Evolutionary conservation across 75 land plant species (phyloP).

Genomic region (Adiantum capillusveneris): DNA sequence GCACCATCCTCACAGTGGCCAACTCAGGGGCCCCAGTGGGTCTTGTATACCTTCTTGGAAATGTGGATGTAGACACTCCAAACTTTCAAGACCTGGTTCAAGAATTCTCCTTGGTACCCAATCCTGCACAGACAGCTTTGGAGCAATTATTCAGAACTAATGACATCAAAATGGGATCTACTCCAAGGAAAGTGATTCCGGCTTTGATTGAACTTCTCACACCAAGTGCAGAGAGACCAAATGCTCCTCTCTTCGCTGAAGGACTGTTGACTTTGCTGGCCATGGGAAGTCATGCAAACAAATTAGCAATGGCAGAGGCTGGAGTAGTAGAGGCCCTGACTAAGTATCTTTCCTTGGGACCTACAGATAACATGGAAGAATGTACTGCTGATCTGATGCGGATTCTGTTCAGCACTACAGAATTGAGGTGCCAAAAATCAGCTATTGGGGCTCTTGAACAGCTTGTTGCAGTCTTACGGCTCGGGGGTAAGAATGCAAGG

Average conservation of each 20-base stretch:
- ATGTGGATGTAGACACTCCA: constrained; percentile 22
- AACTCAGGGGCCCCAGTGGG: constrained; percentile 42
- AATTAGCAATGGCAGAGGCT: constrained; percentile 43
- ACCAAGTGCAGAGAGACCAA: constrained; percentile 43
- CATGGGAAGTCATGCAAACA: constrained; percentile 31
- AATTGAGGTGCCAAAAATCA: constrained; percentile 36
- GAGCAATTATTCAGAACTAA: constrained; percentile 39
- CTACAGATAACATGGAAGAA: constrained; percentile 43
- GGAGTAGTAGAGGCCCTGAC: constrained; percentile 43
- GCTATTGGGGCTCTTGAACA: constrained; percentile 38
- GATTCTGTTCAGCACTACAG: constrained; percentile 31
- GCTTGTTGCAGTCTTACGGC: constrained; percentile 35
- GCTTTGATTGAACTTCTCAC: constrained; percentile 38
- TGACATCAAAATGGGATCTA: constrained; percentile 38
- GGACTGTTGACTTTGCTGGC: constrained; percentile 33
- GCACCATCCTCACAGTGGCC: constrained; percentile 31
- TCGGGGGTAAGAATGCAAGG: constrained; percentile 38
- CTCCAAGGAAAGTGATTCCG: constrained; percentile 48
- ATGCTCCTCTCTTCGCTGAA: constrained; percentile 48
- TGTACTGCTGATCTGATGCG: constrained; percentile 36
- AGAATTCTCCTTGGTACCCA: constrained; percentile 29
- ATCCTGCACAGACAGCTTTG: constrained; percentile 43
- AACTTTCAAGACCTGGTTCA: constrained; percentile 31
- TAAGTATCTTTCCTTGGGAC: constrained; percentile 39
- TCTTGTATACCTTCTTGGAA: constrained; percentile 35